Evolutionary conservation across 306 rosid genomes (phyloP).

Genomic region (Cicer chorassanicum): DNA sequence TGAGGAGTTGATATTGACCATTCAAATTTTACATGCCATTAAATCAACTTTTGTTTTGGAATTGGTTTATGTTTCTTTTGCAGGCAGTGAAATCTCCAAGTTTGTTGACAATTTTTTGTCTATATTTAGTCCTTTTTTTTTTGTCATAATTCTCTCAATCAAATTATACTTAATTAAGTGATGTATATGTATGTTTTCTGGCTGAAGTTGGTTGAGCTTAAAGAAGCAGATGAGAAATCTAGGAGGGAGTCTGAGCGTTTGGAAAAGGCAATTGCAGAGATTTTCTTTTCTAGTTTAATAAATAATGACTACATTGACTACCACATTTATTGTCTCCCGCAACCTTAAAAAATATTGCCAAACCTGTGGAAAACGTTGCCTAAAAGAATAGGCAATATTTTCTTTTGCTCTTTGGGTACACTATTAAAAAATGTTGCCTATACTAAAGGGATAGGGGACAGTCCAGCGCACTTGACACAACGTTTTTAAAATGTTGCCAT

Average conservation of each 20-base stretch:
- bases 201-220: slow-evolving; percentile 81
- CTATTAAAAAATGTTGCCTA: no score
- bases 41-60: slow-evolving; percentile 16
- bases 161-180: slow-evolving; percentile 7
- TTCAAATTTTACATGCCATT: neutral
- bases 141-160: neutral
- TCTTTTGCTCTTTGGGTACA: no score
- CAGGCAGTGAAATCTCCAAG: slow-evolving; percentile 91
- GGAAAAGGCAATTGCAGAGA: slow-evolving; percentile 82
- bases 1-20: neutral
- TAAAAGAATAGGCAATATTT: no score
- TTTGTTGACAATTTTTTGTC: slow-evolving; percentile 64
- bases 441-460: no score
- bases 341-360: no score
- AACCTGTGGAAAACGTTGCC: no score
- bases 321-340: no score
- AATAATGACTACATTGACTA: slow-evolving; percentile 50
- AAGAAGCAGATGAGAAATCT: slow-evolving; percentile 86
- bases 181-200: slow-evolving; percentile 21
- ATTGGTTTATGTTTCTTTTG: slow-evolving; percentile 32
- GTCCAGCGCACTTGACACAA: no score
- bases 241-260: slow-evolving; percentile 87
- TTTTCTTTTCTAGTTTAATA: slow-evolving; percentile 57
- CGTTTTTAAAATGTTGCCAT: no score
- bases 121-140: neutral